These are phyloP conservation scores for Linum usitatissimum DNA, from an alignment of 345 rosid species.

Conservation along the genomic window DNA sequence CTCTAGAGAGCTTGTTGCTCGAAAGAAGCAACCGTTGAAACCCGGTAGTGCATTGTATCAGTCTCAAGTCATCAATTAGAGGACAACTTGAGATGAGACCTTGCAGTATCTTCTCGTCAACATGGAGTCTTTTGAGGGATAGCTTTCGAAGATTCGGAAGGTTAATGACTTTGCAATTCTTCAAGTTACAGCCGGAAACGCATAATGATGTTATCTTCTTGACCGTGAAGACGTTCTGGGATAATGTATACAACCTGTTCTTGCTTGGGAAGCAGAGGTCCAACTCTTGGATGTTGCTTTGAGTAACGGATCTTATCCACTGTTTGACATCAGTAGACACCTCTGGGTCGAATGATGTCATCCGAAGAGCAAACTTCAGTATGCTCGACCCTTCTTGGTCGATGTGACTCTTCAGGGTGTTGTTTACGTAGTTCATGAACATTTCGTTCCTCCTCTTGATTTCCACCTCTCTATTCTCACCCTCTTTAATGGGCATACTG, in stretches of 20 bases:
- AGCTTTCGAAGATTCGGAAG: constrained; percentile 17
- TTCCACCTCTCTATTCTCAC: background rate
- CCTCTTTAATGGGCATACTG: background rate
- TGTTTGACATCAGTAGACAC: constrained; percentile 1
- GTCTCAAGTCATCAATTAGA: constrained; percentile 26
- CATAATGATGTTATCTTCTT: constrained; percentile 14
- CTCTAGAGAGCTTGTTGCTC: constrained; percentile 14
- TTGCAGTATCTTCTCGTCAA: constrained; percentile 9
- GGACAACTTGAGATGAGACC: constrained; percentile 19
- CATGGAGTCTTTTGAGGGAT: constrained; percentile 16
- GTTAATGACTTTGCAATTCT: constrained; percentile 11
- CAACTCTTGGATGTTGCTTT: constrained; percentile 19
- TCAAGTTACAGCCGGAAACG: constrained; percentile 23
- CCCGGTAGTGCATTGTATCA: constrained; percentile 16
- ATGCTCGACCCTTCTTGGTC: constrained; percentile 11
- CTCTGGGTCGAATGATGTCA: constrained; percentile 12
- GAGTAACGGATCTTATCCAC: constrained; percentile 20
- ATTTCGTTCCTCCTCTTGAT: background rate
- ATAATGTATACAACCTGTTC: constrained; percentile 11
- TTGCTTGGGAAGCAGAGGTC: constrained; percentile 16
- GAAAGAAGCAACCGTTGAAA: constrained; percentile 11
- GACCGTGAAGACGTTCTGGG: constrained; percentile 16
- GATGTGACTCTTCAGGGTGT: constrained; percentile 12
- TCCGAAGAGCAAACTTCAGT: constrained; percentile 19
- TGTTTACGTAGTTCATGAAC: constrained; percentile 15